These are phyloP conservation scores for Cercophora scortea DNA, from an alignment of 495 filamentous ascomycete species.

Conservation along the genomic window DNA sequence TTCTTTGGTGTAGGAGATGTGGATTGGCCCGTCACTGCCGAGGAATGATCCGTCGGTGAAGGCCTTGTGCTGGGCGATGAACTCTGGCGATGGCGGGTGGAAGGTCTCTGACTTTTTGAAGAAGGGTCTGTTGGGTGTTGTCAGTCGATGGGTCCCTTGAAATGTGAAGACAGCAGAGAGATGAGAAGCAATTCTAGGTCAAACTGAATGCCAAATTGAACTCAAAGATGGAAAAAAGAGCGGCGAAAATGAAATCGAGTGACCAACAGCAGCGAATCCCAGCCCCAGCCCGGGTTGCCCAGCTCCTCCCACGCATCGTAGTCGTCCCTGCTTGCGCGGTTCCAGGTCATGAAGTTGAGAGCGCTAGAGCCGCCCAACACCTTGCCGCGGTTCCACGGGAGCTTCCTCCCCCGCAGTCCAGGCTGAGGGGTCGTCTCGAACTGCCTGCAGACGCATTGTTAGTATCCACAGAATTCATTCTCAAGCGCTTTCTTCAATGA, in stretches of 20 bases:
- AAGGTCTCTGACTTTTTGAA: constrained; percentile 44
- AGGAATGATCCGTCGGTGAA: constrained; percentile 21
- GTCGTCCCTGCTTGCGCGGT: constrained; percentile 43
- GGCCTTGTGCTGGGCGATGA: constrained; percentile 11
- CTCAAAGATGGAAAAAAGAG: neutral
- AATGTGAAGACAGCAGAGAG: no score
- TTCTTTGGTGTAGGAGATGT: constrained; percentile 33
- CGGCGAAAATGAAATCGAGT: neutral
- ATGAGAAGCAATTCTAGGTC: neutral
- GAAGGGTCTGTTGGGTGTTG: constrained; percentile 25
- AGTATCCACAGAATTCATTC: no score
- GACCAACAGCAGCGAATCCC: constrained; percentile 41
- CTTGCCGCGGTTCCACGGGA: constrained; percentile 40
- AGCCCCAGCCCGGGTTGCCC: constrained; percentile 50
- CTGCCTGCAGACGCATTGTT: neutral
- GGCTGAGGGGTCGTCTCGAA: constrained; percentile 41
- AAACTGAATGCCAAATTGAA: neutral
- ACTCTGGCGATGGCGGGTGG: neutral
- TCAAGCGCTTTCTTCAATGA: no score
- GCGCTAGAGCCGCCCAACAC: constrained; percentile 40
- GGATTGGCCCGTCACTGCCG: constrained; percentile 36
- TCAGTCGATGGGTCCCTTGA: no score
- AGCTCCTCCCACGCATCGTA: constrained; percentile 52
- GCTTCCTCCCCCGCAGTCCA: constrained; percentile 24
- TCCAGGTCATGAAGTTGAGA: constrained; percentile 47